These are phyloP conservation scores for Sherardia arvensis DNA, from an alignment of 257 asterid species.

Conservation along the genomic window DNA sequence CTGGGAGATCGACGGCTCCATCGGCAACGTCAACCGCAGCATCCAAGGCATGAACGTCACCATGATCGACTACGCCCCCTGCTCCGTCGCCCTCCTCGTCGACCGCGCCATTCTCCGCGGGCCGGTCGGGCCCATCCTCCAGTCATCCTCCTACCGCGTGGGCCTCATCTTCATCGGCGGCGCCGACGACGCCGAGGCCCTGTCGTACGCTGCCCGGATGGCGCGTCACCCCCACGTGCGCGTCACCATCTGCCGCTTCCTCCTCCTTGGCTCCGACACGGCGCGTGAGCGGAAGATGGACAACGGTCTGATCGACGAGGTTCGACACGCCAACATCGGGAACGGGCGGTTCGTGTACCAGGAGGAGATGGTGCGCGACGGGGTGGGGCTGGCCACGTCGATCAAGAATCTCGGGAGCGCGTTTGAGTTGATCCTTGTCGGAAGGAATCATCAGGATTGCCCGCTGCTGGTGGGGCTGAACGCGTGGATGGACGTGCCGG, in stretches of 20 bases:
- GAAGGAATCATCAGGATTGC: slow-evolving; percentile 50
- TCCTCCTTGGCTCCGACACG: slow-evolving; percentile 49
- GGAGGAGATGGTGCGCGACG: slow-evolving; percentile 66
- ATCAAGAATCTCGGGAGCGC: slow-evolving; percentile 29
- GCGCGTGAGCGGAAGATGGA: slow-evolving; percentile 55
- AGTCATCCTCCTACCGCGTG: slow-evolving; percentile 29
- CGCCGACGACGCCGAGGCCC: slow-evolving; percentile 66
- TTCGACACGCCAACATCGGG: slow-evolving; percentile 41
- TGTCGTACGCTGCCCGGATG: slow-evolving; percentile 59
- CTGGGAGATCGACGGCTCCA: slow-evolving; percentile 72
- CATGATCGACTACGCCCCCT: slow-evolving; percentile 50
- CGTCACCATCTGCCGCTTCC: slow-evolving; percentile 51
- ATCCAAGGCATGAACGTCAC: slow-evolving; percentile 47
- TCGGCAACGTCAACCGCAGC: slow-evolving; percentile 37
- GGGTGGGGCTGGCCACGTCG: slow-evolving; percentile 53
- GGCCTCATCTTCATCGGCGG: slow-evolving; percentile 70
- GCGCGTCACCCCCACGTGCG: slow-evolving; percentile 41
- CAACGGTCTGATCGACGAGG: slow-evolving; percentile 43
- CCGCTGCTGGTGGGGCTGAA: slow-evolving; percentile 56
- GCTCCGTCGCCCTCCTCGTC: slow-evolving; percentile 59
- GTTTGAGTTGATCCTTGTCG: slow-evolving; percentile 52
- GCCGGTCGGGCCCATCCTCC: slow-evolving; percentile 30
- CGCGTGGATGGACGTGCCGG: slow-evolving; percentile 85
- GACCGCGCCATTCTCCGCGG: slow-evolving; percentile 54
- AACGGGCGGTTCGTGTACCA: slow-evolving; percentile 47